Evolutionary conservation across 192 early-diverging fungal species (phyloP).

Genomic region (Lobosporangium transversale): DNA sequence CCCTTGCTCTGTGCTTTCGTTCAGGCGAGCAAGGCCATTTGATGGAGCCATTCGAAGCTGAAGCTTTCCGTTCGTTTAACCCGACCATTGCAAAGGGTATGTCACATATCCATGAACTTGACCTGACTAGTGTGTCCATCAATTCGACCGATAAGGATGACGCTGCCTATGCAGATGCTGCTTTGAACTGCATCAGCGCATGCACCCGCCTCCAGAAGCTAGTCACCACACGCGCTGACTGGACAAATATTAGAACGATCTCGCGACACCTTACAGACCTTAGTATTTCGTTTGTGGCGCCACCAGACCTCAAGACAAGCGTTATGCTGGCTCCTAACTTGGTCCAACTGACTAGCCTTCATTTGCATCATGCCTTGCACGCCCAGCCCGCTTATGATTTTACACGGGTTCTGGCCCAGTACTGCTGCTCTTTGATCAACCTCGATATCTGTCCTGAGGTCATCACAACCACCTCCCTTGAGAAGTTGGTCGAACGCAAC

Average conservation of each 20-base stretch:
- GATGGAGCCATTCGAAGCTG: conserved; percentile 42
- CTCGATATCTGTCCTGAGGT: conserved; percentile 37
- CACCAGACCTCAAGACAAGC: conserved; percentile 49
- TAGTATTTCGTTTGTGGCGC: conserved; percentile 46
- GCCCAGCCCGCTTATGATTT: conserved; percentile 37
- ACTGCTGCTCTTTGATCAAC: conserved; percentile 37
- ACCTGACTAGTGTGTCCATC: conserved; percentile 44
- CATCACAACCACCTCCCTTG: conserved; percentile 19
- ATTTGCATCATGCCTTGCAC: conserved; percentile 45
- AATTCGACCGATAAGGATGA: conserved; percentile 32
- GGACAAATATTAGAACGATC: conserved; percentile 41
- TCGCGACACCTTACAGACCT: conserved; percentile 38
- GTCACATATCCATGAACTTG: conserved; percentile 33
- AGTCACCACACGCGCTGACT: conserved; percentile 43
- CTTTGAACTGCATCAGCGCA: conserved; percentile 39
- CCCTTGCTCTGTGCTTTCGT: conserved; percentile 43
- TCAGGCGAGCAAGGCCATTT: conserved; percentile 41
- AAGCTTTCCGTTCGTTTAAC: conserved; percentile 42
- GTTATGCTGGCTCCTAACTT: conserved; percentile 31
- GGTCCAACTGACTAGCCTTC: conserved; percentile 44
- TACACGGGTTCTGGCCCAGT: conserved; percentile 37
- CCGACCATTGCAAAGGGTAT: conserved; percentile 23
- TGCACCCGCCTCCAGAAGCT: conserved; percentile 50
- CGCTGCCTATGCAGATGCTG: conserved; percentile 42
- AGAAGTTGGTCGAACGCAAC: conserved; percentile 32